Conservation (phyloP, 306 rosid species). For the cucumber (Cucumis sativus) region DNA sequence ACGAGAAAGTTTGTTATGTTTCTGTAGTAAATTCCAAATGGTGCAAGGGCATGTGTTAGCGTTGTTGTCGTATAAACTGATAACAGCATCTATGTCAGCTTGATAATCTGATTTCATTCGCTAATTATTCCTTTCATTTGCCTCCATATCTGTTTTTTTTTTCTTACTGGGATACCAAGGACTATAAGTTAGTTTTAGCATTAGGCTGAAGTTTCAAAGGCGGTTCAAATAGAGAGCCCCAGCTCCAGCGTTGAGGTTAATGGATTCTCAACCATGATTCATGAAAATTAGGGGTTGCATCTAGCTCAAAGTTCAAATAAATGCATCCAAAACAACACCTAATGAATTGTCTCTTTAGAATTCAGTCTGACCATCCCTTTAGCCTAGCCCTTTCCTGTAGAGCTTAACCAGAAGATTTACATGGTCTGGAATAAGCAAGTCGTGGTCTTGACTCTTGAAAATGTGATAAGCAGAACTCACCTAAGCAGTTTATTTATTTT, state of each 20-base stretch:
- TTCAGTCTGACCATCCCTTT: neutral
- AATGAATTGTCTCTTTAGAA: neutral
- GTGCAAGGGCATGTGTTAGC: neutral
- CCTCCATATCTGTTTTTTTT: neutral
- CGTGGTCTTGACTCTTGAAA: no score
- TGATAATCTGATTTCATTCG: neutral
- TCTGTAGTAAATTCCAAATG: neutral
- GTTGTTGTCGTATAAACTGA: neutral
- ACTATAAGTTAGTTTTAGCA: neutral
- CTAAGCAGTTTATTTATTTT: neutral
- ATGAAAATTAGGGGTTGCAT: neutral
- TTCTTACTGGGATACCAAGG: neutral
- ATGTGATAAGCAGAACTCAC: neutral
- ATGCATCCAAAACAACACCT: neutral
- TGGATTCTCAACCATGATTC: neutral
- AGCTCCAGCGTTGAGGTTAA: neutral
- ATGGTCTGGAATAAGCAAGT: neutral
- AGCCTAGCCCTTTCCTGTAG: neutral
- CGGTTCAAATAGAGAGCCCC: neutral
- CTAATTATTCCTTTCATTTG: neutral
- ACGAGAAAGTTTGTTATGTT: neutral
- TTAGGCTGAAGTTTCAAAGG: neutral
- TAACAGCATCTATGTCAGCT: neutral
- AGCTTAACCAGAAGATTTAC: neutral
- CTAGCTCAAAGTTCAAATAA: neutral